Evolutionary conservation across 176 grass and related monocot species (phyloP).

Genomic region (Oryza rufipogon): DNA sequence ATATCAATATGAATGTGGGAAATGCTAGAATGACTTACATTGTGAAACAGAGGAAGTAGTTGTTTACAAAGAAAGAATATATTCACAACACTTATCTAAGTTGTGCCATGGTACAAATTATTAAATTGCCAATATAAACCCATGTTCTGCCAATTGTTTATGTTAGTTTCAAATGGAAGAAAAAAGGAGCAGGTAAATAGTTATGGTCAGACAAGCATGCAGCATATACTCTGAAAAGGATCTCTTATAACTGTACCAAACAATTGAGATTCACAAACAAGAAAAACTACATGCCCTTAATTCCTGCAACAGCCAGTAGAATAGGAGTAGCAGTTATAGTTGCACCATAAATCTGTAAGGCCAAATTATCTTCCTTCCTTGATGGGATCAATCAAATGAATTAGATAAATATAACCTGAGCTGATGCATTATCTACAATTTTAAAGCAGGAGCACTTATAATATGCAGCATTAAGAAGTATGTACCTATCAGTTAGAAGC

Average conservation of each 20-base stretch:
- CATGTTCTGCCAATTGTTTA: conserved; percentile 11
- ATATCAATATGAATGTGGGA: no score
- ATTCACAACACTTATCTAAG: conserved; percentile 16
- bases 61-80: conserved; percentile 26
- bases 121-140: not conserved
- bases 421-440: conserved; percentile 11
- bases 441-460: not conserved
- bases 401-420: not conserved
- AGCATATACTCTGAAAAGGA: conserved; percentile 10
- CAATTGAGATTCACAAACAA: not conserved
- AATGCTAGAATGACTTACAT: no score
- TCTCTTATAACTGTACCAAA: not conserved
- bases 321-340: not conserved
- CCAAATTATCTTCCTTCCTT: not conserved
- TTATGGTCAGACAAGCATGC: conserved; percentile 12
- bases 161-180: conserved; percentile 22
- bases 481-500: conserved; percentile 89
- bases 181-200: not conserved
- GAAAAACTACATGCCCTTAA: not conserved
- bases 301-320: conserved; percentile 1
- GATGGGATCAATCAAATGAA: conserved; percentile 3
- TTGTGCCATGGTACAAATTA: conserved; percentile 11
- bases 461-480: conserved; percentile 31
- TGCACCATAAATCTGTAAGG: not conserved
- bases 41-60: not conserved